A percentile compares a stretch with the other conserved stretches of the same genome.
phyloP scores from a whole-genome alignment of 2,329 filamentous ascomycete species.

The Cladosporium sp. region DNA sequence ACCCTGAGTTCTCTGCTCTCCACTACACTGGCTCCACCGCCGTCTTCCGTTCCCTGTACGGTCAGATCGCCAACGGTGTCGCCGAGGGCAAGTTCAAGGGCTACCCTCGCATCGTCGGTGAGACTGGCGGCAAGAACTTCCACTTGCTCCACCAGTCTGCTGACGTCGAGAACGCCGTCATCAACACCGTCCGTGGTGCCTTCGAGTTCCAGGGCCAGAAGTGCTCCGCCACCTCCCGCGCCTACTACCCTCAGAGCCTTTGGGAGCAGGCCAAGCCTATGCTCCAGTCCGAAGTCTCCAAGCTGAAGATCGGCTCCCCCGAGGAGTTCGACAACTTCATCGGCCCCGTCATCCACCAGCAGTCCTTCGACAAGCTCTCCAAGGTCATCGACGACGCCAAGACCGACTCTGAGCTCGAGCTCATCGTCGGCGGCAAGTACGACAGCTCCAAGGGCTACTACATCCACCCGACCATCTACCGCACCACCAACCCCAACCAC shows the following conservation, averaged over 20 bases:
- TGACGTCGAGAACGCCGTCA: slow-evolving; percentile 70
- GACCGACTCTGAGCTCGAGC: slow-evolving; percentile 64
- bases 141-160: slow-evolving; percentile 74
- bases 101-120: slow-evolving; percentile 82
- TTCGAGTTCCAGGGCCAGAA: slow-evolving; percentile 91
- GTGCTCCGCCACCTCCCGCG: slow-evolving; percentile 76
- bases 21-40: slow-evolving; percentile 91
- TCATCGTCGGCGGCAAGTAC: slow-evolving; percentile 70
- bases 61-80: slow-evolving; percentile 74
- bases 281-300: slow-evolving; percentile 61
- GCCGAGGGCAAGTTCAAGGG: slow-evolving; percentile 74
- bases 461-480: slow-evolving; percentile 76
- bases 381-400: slow-evolving; percentile 72
- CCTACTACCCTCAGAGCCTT: slow-evolving; percentile 69
- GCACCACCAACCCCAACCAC: slow-evolving; percentile 67
- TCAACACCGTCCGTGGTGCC: slow-evolving; percentile 76
- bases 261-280: slow-evolving; percentile 66
- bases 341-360: slow-evolving; percentile 77
- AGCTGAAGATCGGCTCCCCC: slow-evolving; percentile 66
- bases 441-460: slow-evolving; percentile 75
- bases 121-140: slow-evolving; percentile 92
- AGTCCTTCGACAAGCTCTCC: slow-evolving; percentile 73
- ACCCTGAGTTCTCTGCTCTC: slow-evolving; percentile 76
- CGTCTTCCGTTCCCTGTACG: slow-evolving; percentile 83
- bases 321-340: slow-evolving; percentile 72